These are phyloP conservation scores for Vanderwaltozyma verrucispora DNA, from an alignment of 805 yeast species.

Conservation along the genomic window DNA sequence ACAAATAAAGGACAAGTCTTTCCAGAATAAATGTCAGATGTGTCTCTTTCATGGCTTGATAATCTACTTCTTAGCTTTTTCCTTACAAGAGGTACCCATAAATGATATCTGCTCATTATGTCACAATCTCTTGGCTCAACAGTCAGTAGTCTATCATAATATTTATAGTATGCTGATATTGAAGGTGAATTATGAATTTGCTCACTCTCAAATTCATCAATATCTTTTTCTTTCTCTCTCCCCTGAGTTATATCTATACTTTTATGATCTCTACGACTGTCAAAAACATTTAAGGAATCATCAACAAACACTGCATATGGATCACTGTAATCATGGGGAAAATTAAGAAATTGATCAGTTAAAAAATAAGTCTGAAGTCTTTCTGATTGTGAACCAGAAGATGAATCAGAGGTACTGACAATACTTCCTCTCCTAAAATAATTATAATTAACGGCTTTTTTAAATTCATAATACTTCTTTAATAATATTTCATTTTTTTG, in stretches of 20 bases:
- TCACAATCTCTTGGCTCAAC: constrained; percentile 9
- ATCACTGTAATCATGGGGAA: constrained; percentile 9
- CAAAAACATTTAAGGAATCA: not conserved
- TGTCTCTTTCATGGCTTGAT: not conserved
- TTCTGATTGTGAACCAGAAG: constrained; percentile 7
- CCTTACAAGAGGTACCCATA: constrained; percentile 21
- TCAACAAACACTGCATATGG: constrained; percentile 3
- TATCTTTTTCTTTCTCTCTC: too few relatives aligned
- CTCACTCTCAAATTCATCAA: not conserved
- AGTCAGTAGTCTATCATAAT: constrained; percentile 12
- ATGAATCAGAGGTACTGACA: constrained; percentile 11
- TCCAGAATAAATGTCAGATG: constrained; percentile 4
- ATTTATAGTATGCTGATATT: constrained; percentile 11
- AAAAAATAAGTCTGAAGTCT: constrained; percentile 7
- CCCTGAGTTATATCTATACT: too few relatives aligned
- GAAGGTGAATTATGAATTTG: constrained; percentile 2
- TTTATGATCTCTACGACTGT: not conserved
- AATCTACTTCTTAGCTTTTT: constrained; percentile 6
- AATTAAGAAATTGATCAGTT: constrained; percentile 11
- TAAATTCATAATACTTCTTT: constrained; percentile 10
- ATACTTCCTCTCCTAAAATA: constrained; percentile 14
- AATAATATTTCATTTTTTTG: constrained; percentile 8
- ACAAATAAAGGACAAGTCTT: constrained; percentile 19
- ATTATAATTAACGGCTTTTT: constrained; percentile 6
- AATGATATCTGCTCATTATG: constrained; percentile 10